Base-by-base conservation (phyloP, 2,329 filamentous ascomycete genomes). In the Emydomyces testavorans region DNA sequence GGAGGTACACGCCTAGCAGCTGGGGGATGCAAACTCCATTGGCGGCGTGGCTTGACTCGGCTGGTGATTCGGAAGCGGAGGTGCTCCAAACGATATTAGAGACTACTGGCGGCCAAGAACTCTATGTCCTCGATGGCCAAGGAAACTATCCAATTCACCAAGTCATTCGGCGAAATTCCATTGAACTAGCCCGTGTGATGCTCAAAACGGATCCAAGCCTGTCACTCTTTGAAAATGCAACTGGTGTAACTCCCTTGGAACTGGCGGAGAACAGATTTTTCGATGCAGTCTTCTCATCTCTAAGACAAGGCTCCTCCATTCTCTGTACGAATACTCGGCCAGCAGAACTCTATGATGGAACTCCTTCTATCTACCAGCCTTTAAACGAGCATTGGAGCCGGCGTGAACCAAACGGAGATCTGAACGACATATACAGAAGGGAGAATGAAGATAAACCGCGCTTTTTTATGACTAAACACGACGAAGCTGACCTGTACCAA, bases 141-240 rank as follows among this genome's bases (percentile, higher is more conserved):
- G 71, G 71, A 18, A 70, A 72, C 40, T 65, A 68, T 3, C 63
- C 65, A 0, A 56, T 71, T 7, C 71, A 73, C 51, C 52, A 58
- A 1, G 59, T 59, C 1, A 59, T 68, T 20, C 60, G 59, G 23
- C 46, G 65, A 4, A 73, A 77, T 31, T 65, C 80, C 1, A 71
- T 73, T 11, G 68, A 78, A 54, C 71, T 85, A 23, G 79, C 84
- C 2, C 48, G 57, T 13, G 13, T 56, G 8, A 58, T 66, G 34
- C 64, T 88, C 8, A 66, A 75, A 7, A 68, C 68, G 54, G 71
- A 76, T 15, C 76, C 81, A 0, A 69, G 71, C 21, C 69, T 88
- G 1, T 66, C 87, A 0, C 73, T 77, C 55, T 76, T 80, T 18
- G 86, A 92, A 61, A 89, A 89, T 55, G 78, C 83, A 0, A 83